Percentiles rank a stretch among this genome's conserved stretches.
phyloP scores from a whole-genome alignment of 2,329 filamentous ascomycete genomes.

The Diaporthe citriasiana region DNA sequence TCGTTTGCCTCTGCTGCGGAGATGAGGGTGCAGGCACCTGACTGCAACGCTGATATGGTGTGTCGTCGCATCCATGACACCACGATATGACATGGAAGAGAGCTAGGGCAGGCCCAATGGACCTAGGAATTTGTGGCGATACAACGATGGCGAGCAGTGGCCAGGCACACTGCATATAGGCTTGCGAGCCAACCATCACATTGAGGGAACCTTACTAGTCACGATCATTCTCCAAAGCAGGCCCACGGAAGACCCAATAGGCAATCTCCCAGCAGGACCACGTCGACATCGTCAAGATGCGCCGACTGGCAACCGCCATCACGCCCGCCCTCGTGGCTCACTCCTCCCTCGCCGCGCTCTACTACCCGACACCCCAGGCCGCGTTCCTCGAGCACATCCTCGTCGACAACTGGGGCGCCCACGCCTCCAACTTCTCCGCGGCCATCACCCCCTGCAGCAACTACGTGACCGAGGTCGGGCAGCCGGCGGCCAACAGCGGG shows the following conservation, averaged over 20 bases:
- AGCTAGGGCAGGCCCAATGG: not conserved
- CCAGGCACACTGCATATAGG: not conserved
- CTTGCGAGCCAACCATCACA: not conserved
- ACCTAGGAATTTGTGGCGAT: not conserved
- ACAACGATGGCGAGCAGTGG: not conserved
- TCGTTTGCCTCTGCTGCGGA: not conserved
- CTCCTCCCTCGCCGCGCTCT: not conserved
- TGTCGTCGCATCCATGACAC: not conserved
- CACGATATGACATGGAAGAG: not conserved
- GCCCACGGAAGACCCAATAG: too few relatives aligned
- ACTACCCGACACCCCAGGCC: not conserved
- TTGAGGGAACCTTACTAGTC: fast-evolving
- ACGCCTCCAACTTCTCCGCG: constrained; percentile 30
- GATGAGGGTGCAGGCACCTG: not conserved
- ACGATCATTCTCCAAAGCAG: not conserved
- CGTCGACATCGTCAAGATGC: not conserved
- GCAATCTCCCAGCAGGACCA: not conserved
- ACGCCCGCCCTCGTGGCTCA: not conserved
- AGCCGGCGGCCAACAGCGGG: constrained; percentile 10
- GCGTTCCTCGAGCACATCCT: constrained; percentile 30
- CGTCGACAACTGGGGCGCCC: constrained; percentile 30
- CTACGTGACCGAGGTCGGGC: constrained; percentile 30
- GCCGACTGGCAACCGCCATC: not conserved
- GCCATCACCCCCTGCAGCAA: constrained; percentile 32
- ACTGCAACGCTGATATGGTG: not conserved